These are phyloP conservation scores for Aspergillus floridensis DNA, from an alignment of 2,329 filamentous ascomycete species.

Conservation along the genomic window DNA sequence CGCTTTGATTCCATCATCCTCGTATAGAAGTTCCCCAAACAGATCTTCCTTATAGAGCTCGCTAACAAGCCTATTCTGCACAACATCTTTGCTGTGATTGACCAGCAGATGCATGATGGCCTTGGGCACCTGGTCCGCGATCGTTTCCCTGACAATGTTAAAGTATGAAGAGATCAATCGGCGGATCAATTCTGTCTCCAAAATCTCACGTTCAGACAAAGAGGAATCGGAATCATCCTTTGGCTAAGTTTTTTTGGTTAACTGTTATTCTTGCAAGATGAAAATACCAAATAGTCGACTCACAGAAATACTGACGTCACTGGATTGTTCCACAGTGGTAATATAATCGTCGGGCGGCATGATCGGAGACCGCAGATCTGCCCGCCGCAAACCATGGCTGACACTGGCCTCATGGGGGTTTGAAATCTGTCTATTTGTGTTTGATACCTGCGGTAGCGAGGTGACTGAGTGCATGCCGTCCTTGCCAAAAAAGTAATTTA, in stretches of 20 bases:
- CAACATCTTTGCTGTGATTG: constrained; percentile 96
- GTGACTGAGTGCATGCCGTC: constrained; percentile 59
- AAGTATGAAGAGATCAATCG: constrained; percentile 98
- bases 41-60: constrained; percentile 90
- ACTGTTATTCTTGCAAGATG: constrained; percentile 4
- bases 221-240: constrained; percentile 67
- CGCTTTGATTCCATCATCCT: constrained; percentile 95
- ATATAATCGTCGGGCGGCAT: constrained; percentile 46
- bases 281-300: constrained; percentile 27
- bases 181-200: constrained; percentile 96
- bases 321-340: constrained; percentile 38
- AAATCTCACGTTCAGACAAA: constrained; percentile 89
- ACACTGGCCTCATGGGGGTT: constrained; percentile 78
- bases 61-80: constrained; percentile 94
- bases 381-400: constrained; percentile 73
- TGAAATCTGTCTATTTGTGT: constrained; percentile 65
- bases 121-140: constrained; percentile 97
- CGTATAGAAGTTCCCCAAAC: constrained; percentile 91
- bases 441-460: constrained; percentile 42
- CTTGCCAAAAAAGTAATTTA: constrained; percentile 99
- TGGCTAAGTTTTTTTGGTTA: constrained; percentile 25
- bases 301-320: constrained; percentile 49
- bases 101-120: constrained; percentile 98
- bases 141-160: constrained; percentile 98
- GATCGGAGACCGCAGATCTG: constrained; percentile 48